These are phyloP conservation scores for Solanum chiquidenum DNA, from an alignment of 257 asterid species.

Conservation along the genomic window DNA sequence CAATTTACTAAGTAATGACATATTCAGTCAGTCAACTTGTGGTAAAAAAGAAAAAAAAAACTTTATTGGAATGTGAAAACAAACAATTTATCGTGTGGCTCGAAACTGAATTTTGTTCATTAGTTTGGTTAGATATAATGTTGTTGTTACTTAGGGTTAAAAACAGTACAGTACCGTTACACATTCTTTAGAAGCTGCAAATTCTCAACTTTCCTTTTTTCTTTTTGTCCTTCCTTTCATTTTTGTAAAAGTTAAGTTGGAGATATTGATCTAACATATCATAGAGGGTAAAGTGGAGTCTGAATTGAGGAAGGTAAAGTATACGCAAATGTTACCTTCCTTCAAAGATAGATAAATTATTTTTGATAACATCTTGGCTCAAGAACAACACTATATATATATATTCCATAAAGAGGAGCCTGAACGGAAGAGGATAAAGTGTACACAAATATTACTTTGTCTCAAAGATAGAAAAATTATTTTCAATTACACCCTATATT, in stretches of 20 bases:
- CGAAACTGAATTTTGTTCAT: neutral
- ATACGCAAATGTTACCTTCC: no score
- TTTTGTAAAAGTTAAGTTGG: neutral
- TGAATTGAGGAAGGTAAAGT: no score
- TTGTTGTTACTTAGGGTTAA: neutral
- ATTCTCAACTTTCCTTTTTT: neutral
- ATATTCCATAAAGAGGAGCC: neutral
- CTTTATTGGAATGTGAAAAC: neutral
- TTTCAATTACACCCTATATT: rapidly evolving
- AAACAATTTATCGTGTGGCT: neutral
- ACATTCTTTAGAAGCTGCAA: neutral
- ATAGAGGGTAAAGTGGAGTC: no score
- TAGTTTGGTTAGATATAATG: neutral
- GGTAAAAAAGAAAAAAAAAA: neutral
- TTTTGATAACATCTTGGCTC: no score
- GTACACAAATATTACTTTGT: no score
- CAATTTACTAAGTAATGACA: neutral
- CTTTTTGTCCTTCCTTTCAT: neutral
- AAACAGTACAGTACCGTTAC: neutral
- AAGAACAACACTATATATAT: neutral
- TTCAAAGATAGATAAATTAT: no score
- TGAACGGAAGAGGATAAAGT: neutral
- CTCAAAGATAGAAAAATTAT: no score
- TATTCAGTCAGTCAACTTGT: neutral
- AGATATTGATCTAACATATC: neutral